phyloP scores from a whole-genome alignment of 352 stramenopile species.

The Phytophthora sp. region DNA sequence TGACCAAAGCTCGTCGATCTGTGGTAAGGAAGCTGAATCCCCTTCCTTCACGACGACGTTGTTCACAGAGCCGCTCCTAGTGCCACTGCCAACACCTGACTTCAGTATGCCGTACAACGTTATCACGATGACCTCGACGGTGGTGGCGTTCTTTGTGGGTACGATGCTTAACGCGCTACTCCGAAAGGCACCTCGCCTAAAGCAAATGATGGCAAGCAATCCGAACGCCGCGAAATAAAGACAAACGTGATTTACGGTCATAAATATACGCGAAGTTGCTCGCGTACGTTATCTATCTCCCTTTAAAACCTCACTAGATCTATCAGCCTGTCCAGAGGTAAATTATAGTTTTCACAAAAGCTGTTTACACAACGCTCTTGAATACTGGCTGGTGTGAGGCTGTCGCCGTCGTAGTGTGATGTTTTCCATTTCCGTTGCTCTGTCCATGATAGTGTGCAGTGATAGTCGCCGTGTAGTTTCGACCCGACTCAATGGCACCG shows the following conservation, averaged over 20 bases:
- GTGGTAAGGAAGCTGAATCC: conserved; percentile 8
- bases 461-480: conserved; percentile 28
- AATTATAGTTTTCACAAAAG: not conserved
- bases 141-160: conserved; percentile 87
- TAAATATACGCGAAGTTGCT: conserved; percentile 37
- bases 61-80: conserved; percentile 84
- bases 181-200: conserved; percentile 68
- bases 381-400: conserved; percentile 17
- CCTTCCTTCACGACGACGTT: conserved; percentile 42
- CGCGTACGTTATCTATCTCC: conserved; percentile 28
- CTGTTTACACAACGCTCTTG: conserved; percentile 31
- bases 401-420: not conserved
- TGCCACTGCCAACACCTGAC: conserved; percentile 84
- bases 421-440: conserved; percentile 20
- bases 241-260: conserved; percentile 15
- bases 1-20: not conserved
- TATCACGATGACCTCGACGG: conserved; percentile 90
- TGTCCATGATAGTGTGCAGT: conserved; percentile 6
- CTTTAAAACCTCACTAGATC: not conserved
- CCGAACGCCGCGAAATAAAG: conserved; percentile 18
- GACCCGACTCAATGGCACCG: conserved; percentile 42
- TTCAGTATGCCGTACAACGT: conserved; percentile 94
- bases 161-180: conserved; percentile 85
- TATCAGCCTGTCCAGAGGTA: conserved; percentile 4
- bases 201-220: conserved; percentile 61